Base-by-base conservation (phyloP, 208 protist species). In the Acanthamoeba castellanii region DNA sequence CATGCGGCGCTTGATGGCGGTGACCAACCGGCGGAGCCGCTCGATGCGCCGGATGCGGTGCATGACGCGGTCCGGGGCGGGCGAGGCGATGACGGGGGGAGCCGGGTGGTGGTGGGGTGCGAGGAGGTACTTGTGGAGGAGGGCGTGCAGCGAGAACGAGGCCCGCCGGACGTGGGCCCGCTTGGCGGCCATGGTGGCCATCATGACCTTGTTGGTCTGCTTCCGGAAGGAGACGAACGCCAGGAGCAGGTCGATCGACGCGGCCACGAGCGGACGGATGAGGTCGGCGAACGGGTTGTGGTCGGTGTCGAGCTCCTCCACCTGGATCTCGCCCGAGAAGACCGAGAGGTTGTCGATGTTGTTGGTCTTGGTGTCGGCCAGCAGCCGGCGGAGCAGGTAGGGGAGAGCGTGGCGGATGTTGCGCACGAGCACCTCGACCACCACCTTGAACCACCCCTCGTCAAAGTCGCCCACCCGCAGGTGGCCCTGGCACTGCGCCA, bases 261-360 rank as follows among this genome's bases (percentile, higher is more conserved):
- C 34, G 30, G 11, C 20, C 20, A 78, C 32, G 70, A 78, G 70
- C n/a, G 70, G 34, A 22, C n/a, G n/a, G 32, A 78, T 47, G 34
- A 78, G 70, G 34, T 78, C 70, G 34, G 70, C 9, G 30, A 42
- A 78, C n/a, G 70, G 70, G 18, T 78, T 78, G 18, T 78, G 70
- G 5, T 78, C 70, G 3, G 70, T 42, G 34, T 78, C 70, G 34
- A 78, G 70, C 20, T 78, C 70, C 34, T 78, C 70, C 11, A 78
- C 70, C 11, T 45, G n/a, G 34, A 78, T 78, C 30, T 78, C 70
- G 30, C 32, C n/a, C 3, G 70, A 78, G 70, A 78, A 78, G 30
- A 78, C 70, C 20, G 70, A 30, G 34, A 78, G 70, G 70, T 78
- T 42, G 70, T 78, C 70, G 70, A 78, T 78, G 30, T 78, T 78